Evolutionary conservation across 2,329 filamentous ascomycete species (phyloP), one percentile per base, ranked within the genome.

Genomic region (Dactylellina cionopaga): DNA sequence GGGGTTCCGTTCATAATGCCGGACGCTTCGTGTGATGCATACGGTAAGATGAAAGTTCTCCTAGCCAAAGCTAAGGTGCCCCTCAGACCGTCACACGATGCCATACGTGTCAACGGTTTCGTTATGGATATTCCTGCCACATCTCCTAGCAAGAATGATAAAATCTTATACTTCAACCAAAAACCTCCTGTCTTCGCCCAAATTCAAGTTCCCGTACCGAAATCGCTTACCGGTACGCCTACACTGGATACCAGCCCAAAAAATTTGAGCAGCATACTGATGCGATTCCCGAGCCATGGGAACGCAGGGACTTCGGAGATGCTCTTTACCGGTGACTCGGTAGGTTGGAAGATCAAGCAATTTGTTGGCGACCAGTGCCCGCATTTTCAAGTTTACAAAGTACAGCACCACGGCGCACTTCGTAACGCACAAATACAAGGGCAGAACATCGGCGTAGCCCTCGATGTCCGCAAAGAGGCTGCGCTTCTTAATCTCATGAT

Each of bases 241-340:
- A n/a, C 44, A 13, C 3, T 49, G 4, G 44, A 49, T 29, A 49
- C 3, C 4, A 49, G 44, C 44, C 44, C 44, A 3, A 13, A 27
- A 29, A 49, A 49, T 29, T 49, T 49, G 44, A 49, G 24, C 7
- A 49, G 44, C 24, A 49, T 49, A 6, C 24, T 49, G 44, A 49
- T 27, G 22, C 19, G 19, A 29, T 27, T 15, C 44, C 3, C 7
- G 3, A 5, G 4, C 24, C 22, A 27, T 29, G 10, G 9, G 24
- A 49, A 49, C 13, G 24, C 24, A 27, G 24, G 4, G 13, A 29
- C 11, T 13, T 49, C 44, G 4, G 7, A 13, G 3, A 29, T 49
- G 22, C 24, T 49, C 10, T 49, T 49, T 49, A 49, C 44, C 13
- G 44, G 44, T 27, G 44, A 49, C 24, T 27, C 22, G 7, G 44